Conservation (phyloP, 768 basidiomycete genomes). For the Ramaria rubella region DNA sequence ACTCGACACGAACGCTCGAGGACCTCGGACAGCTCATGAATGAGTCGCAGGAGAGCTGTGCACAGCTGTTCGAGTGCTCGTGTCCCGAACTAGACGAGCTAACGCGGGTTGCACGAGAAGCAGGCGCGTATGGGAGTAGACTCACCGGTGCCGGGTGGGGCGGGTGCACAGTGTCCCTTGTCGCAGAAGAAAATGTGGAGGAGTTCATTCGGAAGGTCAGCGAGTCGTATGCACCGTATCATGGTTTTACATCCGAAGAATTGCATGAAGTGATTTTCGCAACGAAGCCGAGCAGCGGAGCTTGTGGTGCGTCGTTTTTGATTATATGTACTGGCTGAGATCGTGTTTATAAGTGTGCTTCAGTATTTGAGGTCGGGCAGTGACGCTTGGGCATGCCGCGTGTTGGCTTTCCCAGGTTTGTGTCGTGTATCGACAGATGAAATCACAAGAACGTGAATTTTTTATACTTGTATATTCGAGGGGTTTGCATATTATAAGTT, state of each 20-base stretch:
- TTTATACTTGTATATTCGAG: no score
- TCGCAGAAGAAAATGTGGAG: constrained; percentile 55
- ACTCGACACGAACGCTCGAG: constrained; percentile 29
- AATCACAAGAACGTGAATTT: no score
- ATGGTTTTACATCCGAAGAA: constrained; percentile 47
- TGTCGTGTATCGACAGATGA: no score
- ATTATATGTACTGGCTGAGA: background rate
- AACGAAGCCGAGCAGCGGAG: constrained; percentile 76
- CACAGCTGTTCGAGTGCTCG: constrained; percentile 67
- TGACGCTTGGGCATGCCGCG: no score
- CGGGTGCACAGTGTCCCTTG: constrained; percentile 80
- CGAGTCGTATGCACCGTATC: constrained; percentile 59
- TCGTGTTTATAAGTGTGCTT: background rate
- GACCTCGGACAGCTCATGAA: constrained; percentile 71
- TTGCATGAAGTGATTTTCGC: constrained; percentile 71
- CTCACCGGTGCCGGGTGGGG: constrained; percentile 94
- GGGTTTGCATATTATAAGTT: no score
- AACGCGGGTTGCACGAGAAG: constrained; percentile 51
- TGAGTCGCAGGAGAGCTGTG: constrained; percentile 67
- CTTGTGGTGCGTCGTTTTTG: constrained; percentile 56
- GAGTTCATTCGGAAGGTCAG: constrained; percentile 58
- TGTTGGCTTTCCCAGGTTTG: no score
- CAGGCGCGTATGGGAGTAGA: constrained; percentile 75
- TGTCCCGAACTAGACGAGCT: constrained; percentile 74
- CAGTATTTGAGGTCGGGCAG: background rate